Percentiles rank a stretch among this genome's conserved stretches.
Conservation (phyloP, 768 basidiomycete genomes). For the Gautieria morchelliformis region DNA sequence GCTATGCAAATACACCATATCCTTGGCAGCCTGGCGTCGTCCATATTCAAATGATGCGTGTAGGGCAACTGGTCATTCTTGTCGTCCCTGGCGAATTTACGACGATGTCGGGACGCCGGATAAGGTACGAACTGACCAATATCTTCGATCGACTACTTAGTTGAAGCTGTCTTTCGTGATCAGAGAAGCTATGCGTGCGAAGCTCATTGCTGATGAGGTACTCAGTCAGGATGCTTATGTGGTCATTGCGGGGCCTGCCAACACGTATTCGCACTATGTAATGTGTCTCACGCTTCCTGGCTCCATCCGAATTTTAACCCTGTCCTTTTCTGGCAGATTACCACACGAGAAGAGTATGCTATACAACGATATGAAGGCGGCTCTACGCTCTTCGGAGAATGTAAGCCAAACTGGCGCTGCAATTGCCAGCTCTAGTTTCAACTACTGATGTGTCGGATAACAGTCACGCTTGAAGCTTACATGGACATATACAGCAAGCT, state of each 20-base stretch:
- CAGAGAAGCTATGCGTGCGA: conserved; percentile 58
- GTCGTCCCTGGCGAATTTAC: conserved; percentile 73
- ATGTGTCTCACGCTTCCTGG: background rate
- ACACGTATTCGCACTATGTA: conserved; percentile 69
- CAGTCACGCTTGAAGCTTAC: conserved; percentile 73
- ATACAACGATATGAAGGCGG: conserved; percentile 77
- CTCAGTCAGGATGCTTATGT: conserved; percentile 63
- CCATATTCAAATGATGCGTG: conserved; percentile 67
- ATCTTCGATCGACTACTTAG: background rate
- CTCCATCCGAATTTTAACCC: background rate
- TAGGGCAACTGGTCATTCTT: conserved; percentile 67
- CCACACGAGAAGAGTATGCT: conserved; percentile 64
- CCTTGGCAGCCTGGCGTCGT: conserved; percentile 68
- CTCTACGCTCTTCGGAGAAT: conserved; percentile 66
- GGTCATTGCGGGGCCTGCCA: conserved; percentile 74
- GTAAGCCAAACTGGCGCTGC: conserved; percentile 32
- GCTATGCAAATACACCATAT: conserved; percentile 57
- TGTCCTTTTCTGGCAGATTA: conserved; percentile 9
- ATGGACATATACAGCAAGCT: conserved; percentile 66
- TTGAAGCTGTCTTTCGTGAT: background rate
- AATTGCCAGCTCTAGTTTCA: background rate
- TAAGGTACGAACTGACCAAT: conserved; percentile 39
- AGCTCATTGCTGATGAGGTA: conserved; percentile 53
- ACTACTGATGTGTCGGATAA: background rate
- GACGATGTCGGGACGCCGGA: conserved; percentile 71